Conservation (phyloP, 768 basidiomycete genomes). For the Trametes elegans region DNA sequence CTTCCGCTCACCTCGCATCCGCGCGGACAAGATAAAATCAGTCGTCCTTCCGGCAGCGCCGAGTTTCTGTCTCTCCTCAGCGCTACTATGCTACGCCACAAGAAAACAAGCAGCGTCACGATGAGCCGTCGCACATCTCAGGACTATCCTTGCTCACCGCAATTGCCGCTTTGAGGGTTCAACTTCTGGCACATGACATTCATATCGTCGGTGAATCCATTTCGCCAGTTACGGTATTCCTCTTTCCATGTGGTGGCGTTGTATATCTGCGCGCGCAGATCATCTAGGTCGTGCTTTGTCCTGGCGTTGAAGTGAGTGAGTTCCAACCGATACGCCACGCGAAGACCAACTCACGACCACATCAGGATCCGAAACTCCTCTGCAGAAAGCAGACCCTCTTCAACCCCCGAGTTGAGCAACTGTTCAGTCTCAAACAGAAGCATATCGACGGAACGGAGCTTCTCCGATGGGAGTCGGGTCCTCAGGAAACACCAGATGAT, state of each 20-base stretch:
- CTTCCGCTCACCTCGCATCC: too few relatives aligned
- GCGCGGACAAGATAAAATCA: too few relatives aligned
- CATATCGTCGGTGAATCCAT: neutral
- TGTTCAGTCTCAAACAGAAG: neutral
- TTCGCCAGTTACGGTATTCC: neutral
- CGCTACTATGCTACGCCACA: too few relatives aligned
- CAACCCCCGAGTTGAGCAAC: neutral
- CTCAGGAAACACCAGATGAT: neutral
- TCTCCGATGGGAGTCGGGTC: neutral
- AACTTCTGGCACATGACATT: neutral
- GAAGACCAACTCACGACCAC: too few relatives aligned
- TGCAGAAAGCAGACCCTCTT: too few relatives aligned
- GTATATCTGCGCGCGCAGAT: neutral
- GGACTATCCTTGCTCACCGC: neutral
- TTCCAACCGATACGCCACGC: too few relatives aligned
- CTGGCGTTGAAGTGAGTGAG: too few relatives aligned
- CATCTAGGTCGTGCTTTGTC: neutral
- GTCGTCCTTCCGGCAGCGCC: too few relatives aligned
- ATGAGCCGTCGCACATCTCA: too few relatives aligned
- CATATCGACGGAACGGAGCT: neutral
- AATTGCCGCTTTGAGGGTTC: neutral
- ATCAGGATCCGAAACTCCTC: too few relatives aligned
- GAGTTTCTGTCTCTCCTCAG: neutral
- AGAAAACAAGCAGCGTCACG: too few relatives aligned
- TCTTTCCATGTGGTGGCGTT: neutral